A percentile compares a stretch with the other conserved stretches of the same genome.
Evolutionary conservation across 164 flowering plant species (phyloP).

Genomic region (Magnolia officinalis): DNA sequence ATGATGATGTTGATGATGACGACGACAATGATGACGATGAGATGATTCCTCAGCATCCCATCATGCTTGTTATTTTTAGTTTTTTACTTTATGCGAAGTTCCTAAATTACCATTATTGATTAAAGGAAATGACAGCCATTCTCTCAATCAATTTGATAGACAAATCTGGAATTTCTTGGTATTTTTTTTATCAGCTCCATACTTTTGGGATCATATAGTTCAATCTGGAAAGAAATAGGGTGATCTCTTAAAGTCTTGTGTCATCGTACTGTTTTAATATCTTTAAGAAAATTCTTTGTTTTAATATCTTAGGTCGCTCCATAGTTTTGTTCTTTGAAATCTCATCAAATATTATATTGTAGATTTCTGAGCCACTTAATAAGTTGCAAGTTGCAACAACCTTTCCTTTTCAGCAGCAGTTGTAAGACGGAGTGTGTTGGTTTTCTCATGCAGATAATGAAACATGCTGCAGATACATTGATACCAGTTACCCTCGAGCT

Average conservation of each 20-base stretch:
- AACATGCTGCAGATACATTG: conserved; percentile 69
- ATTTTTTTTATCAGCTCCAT: too few relatives aligned
- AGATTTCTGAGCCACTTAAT: neutral
- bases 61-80: neutral
- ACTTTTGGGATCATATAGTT: too few relatives aligned
- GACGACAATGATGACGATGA: neutral
- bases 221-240: neutral
- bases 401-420: neutral
- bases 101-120: neutral
- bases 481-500: conserved; percentile 96
- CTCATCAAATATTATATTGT: neutral
- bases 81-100: neutral
- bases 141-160: neutral
- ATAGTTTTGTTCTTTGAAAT: neutral
- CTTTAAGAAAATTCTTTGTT: neutral
- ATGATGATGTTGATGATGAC: too few relatives aligned
- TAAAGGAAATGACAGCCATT: neutral
- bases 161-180: neutral
- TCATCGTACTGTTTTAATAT: neutral
- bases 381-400: neutral
- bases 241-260: neutral
- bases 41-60: neutral
- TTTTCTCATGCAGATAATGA: conserved; percentile 73
- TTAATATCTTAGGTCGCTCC: neutral
- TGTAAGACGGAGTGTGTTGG: neutral